A percentile compares a stretch with the other conserved stretches of the same genome.
Conservation (phyloP, 768 basidiomycete species). For the Pleurotus pulmonarius region DNA sequence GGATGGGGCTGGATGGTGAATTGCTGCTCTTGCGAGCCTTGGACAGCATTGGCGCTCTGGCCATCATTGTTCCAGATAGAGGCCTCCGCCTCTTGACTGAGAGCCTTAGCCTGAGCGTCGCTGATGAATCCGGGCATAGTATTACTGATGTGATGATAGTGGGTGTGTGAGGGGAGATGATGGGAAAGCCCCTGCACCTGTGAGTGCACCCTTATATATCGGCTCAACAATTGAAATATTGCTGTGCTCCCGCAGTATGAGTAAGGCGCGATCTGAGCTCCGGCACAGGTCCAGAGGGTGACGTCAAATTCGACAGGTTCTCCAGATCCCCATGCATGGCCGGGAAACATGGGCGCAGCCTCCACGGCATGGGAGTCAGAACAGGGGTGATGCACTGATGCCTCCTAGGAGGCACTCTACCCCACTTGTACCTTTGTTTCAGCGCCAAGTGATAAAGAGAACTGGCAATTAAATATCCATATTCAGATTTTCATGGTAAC, state of each 20-base stretch:
- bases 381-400: too few species aligned
- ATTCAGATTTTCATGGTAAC: constrained; percentile 4
- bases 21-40: constrained; percentile 27
- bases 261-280: too few species aligned
- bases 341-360: too few species aligned
- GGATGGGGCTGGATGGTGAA: constrained; percentile 61
- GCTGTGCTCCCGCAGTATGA: too few species aligned
- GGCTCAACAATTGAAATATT: too few species aligned
- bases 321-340: too few species aligned
- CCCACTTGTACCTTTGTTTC: too few species aligned
- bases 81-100: constrained; percentile 1
- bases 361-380: too few species aligned
- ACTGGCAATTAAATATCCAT: not conserved
- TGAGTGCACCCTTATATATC: not conserved
- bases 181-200: not conserved
- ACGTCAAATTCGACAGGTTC: too few species aligned
- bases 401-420: too few species aligned
- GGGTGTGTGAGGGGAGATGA: not conserved
- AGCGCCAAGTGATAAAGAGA: not conserved
- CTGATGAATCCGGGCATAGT: constrained; percentile 2
- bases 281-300: too few species aligned
- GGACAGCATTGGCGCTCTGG: constrained; percentile 6
- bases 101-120: constrained; percentile 1
- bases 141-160: not conserved
- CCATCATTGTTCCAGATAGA: constrained; percentile 11